Evolutionary conservation across 352 stramenopile species (phyloP).

Genomic region (Globisporangium mamillatum): DNA sequence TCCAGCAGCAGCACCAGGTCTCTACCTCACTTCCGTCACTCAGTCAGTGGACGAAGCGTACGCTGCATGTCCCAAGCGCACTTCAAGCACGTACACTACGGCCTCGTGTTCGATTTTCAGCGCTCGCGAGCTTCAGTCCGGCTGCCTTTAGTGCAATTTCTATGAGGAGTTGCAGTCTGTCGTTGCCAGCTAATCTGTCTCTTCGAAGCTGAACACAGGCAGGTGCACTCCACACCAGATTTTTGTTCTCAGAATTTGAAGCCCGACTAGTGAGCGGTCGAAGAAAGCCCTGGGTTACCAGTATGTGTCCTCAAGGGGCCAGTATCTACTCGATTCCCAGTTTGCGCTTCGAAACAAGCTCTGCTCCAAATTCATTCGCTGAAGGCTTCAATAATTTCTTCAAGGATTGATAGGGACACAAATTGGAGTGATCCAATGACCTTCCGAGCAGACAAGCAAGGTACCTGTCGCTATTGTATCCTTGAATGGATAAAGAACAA

Average conservation of each 20-base stretch:
- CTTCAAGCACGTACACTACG: background rate
- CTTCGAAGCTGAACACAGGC: background rate
- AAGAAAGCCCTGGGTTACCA: no score
- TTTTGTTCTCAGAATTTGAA: background rate
- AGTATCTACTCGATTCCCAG: no score
- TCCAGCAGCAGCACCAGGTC: background rate
- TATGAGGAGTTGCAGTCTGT: background rate
- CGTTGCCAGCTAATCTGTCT: background rate
- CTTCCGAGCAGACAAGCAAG: background rate
- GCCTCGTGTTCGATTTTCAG: background rate
- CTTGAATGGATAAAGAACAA: background rate
- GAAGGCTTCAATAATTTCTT: background rate
- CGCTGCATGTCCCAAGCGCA: background rate
- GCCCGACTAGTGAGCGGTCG: background rate
- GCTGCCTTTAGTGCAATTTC: background rate
- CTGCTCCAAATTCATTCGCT: background rate
- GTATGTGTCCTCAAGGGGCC: no score
- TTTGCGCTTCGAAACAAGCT: no score
- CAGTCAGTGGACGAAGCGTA: background rate
- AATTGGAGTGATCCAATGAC: background rate
- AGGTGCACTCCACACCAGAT: background rate
- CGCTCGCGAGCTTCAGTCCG: background rate
- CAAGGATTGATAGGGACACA: background rate
- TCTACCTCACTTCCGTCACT: background rate
- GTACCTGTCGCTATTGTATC: background rate